These are phyloP conservation scores for Typha latifolia DNA, from an alignment of 176 grass and related monocot genomes.

Conservation along the genomic window DNA sequence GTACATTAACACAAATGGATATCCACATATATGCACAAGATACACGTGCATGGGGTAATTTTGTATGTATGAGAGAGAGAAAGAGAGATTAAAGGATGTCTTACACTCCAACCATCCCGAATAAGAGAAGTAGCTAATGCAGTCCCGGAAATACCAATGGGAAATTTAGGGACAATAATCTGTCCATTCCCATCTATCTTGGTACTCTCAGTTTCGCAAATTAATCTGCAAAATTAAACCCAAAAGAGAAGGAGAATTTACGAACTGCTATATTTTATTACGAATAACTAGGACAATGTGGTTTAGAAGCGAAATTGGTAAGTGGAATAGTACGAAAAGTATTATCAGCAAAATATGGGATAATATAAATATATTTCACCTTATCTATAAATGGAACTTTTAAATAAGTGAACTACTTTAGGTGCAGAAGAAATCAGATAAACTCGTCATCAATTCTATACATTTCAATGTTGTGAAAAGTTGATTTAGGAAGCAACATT, in stretches of 20 bases:
- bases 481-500: background rate
- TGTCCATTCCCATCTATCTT: constrained; percentile 38
- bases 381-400: background rate
- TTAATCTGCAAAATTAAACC: constrained; percentile 33
- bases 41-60: background rate
- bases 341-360: background rate
- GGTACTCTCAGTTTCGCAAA: constrained; percentile 26
- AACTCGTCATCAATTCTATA: background rate
- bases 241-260: background rate
- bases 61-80: background rate
- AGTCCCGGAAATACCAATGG: constrained; percentile 81
- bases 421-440: background rate
- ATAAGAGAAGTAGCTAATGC: constrained; percentile 95
- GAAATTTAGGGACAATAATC: constrained; percentile 65
- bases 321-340: background rate
- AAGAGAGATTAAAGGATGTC: constrained; percentile 11
- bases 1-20: background rate
- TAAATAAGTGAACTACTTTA: background rate
- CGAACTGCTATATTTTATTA: background rate
- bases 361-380: background rate
- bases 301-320: background rate
- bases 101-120: constrained; percentile 95
- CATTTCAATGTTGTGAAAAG: background rate
- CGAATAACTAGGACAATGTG: background rate
- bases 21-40: background rate